These are phyloP conservation scores for Citrullus mucosospermus DNA, from an alignment of 306 rosid genomes.

Conservation along the genomic window DNA sequence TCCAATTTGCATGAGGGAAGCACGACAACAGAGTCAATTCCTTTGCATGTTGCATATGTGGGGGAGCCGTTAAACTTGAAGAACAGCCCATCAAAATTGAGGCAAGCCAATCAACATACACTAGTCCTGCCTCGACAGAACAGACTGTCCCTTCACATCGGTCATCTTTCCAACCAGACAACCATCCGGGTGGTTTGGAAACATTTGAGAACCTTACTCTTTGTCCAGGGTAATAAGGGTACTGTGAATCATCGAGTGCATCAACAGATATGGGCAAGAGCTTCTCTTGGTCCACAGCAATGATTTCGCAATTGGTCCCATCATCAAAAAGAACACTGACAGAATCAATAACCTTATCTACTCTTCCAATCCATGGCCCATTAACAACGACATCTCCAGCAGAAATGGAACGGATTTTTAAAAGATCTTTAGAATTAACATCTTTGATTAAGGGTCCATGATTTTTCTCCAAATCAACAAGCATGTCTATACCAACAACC, in stretches of 20 bases:
- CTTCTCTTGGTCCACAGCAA: slow-evolving; percentile 46
- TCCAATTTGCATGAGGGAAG: slow-evolving; percentile 78
- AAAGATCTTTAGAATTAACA: slow-evolving; percentile 51
- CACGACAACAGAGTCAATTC: slow-evolving; percentile 64
- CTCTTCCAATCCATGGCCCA: slow-evolving; percentile 88
- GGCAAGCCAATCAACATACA: slow-evolving; percentile 63
- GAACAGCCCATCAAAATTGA: slow-evolving; percentile 39
- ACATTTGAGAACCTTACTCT: slow-evolving; percentile 56
- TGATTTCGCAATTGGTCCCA: slow-evolving; percentile 56
- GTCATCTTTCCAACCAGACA: slow-evolving; percentile 74
- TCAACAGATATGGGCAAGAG: slow-evolving; percentile 46
- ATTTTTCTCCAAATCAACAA: slow-evolving; percentile 62
- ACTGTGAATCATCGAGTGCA: slow-evolving; percentile 73
- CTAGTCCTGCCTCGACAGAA: slow-evolving; percentile 72
- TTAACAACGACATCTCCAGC: slow-evolving; percentile 62
- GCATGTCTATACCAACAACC: slow-evolving; percentile 49
- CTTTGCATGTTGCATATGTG: slow-evolving; percentile 49
- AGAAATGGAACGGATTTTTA: slow-evolving; percentile 66
- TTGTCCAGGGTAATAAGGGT: slow-evolving; percentile 88
- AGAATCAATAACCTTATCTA: slow-evolving; percentile 57
- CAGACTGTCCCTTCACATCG: slow-evolving; percentile 63
- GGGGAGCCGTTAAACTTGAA: slow-evolving; percentile 35
- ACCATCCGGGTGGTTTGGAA: slow-evolving; percentile 63
- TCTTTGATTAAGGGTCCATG: slow-evolving; percentile 47
- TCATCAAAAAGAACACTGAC: slow-evolving; percentile 61